Evolutionary conservation across 1,139 yeast species (phyloP), one percentile per base, ranked within the genome.

Genomic region (Geotrichum australiense): DNA sequence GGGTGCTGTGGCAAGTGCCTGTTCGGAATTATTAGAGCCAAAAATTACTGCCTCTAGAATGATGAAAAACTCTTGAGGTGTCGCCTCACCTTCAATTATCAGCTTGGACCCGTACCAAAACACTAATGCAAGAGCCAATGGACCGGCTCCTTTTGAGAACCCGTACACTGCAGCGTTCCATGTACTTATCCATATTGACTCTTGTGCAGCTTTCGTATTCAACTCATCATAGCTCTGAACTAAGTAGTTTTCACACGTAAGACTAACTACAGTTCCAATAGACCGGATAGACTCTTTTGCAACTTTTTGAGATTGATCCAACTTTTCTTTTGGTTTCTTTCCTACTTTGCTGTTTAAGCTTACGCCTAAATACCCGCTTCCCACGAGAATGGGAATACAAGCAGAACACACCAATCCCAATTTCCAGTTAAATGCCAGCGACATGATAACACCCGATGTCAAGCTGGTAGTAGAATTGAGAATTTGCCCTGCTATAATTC

Each of bases 1-100:
- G 4, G 89, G 82, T 35, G 94, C 94, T 62, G 83, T 86, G 78
- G 87, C 84, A 51, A 86, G 67, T 51, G 85, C 93, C 2, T 93
- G 79, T 50, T 86, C 89, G 51, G 89, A 87, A 47, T 81, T 80
- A 5, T 94, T 89, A 27, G 89, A 68, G 6, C 95, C 95, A 57
- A 83, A 83, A 8, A 86, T 82, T 1, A 94, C 80, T 43, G 61
- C 55, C 43, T 56, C 51, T 40, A 63, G 62, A 10, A 65, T 64
- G 28, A 61, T 63, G 37, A 61, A 63, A 53, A 62, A 64, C 37
- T 54, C 56, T 47, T 53, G 51, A 18, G 37, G 22, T 3, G 57
- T 46, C 10, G 52, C 45, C 16, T 54, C 53, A 19, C 36, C 53
- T 55, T 37, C 56, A 52, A 48, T 37, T 91, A 63, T 44, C 37